Evolutionary conservation across 805 yeast genomes (phyloP), one percentile per base, ranked within the genome.

Genomic region (Kodamaea laetipori): DNA sequence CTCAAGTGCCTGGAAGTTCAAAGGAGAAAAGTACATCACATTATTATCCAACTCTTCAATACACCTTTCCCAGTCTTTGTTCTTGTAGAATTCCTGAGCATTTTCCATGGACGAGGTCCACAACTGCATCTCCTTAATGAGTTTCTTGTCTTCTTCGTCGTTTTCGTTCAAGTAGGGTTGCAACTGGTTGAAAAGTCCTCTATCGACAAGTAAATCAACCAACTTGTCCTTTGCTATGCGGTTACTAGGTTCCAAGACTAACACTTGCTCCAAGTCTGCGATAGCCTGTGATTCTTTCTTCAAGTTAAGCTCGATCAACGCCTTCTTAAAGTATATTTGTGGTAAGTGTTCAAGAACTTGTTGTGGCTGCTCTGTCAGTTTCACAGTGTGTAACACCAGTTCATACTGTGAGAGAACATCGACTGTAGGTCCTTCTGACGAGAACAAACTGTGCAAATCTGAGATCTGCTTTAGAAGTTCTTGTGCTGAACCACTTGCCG

Each of bases 261-360:
- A 56, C 17, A 84, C 77, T 10, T 52, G 56, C 45, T 73, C 68
- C 44, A 84, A 78, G 50, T 79, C 82, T 2, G 59, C 58, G 6
- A 80, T 64, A 0, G 90, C 84, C 28, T 67, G 66, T 24, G 59
- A 49, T 23, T 79, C 84, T 45, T 76, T 77, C 25, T 79, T 79
- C 48, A 81, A 55, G 10, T 81, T 73, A 42, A 81, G 60, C 42
- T 82, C 83, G 2, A 84, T 76, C 34, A 83, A 57, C 0, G 88
- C 90, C 43, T 76, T 73, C 55, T 80, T 82, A 56, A 77, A 81
- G 47, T 74, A 71, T 1, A 82, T 60, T 48, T 74, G 77, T 0
- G 80, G 62, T 12, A 76, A 46, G 4, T 54, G 48, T 6, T 56
- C 48, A 12, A 30, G n/a, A 10, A 41, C 36, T 27, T 45, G 8